phyloP scores from a whole-genome alignment of 306 rosid species.

The Luffa aegyptiaca region DNA sequence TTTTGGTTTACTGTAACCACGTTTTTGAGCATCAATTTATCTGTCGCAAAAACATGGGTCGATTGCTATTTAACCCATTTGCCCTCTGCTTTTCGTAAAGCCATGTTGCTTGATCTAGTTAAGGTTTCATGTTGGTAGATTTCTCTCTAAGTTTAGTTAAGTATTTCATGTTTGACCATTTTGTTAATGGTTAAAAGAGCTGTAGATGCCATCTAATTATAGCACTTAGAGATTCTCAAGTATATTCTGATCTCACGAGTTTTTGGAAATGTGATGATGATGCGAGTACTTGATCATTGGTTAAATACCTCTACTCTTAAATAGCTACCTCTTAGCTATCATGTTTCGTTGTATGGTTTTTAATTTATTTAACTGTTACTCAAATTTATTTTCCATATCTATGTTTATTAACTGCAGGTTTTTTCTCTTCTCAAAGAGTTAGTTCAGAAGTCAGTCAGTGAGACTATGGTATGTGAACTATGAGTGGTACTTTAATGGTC shows the following conservation, averaged over 20 bases:
- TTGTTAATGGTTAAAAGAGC: not conserved
- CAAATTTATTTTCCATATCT: not conserved
- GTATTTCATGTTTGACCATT: not conserved
- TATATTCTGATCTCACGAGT: not conserved
- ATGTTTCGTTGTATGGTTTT: not conserved
- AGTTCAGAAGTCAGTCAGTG: conserved; percentile 24
- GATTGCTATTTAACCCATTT: not conserved
- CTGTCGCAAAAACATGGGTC: not conserved
- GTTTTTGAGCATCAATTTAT: not conserved
- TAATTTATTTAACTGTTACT: not conserved
- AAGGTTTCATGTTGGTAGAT: not conserved
- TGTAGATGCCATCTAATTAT: not conserved
- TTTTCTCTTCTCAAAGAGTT: conserved; percentile 32
- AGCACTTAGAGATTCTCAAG: not conserved
- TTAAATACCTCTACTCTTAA: not conserved
- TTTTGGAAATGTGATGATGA: not conserved
- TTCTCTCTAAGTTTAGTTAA: not conserved
- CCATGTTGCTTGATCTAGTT: too few species aligned
- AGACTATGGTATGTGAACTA: conserved; percentile 16
- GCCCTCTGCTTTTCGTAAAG: too few species aligned
- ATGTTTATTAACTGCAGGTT: conserved; percentile 15
- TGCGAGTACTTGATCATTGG: not conserved
- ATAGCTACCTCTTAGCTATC: not conserved
- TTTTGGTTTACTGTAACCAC: not conserved
- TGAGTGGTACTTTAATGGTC: not conserved